These are phyloP conservation scores for Peronospora farinosa DNA, from an alignment of 352 stramenopile species.

Conservation along the genomic window DNA sequence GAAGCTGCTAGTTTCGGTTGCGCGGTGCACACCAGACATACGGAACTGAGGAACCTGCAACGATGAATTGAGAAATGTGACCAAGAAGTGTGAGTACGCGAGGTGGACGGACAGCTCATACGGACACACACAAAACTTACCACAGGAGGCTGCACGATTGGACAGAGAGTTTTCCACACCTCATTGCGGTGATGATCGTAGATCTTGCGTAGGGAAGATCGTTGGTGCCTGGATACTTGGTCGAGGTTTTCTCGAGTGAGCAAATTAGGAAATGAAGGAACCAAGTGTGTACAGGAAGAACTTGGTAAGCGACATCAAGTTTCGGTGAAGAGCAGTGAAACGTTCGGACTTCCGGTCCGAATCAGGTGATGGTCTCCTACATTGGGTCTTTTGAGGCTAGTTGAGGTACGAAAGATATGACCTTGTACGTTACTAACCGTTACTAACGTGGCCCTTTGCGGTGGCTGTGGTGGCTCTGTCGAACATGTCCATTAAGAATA, in stretches of 20 bases:
- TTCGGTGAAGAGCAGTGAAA: neutral
- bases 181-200: conserved; percentile 8
- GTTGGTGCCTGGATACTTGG: neutral
- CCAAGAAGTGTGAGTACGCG: neutral
- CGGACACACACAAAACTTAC: conserved; percentile 2
- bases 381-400: conserved; percentile 1
- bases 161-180: conserved; percentile 14
- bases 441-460: conserved; percentile 8
- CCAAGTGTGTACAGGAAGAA: neutral
- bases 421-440: conserved; percentile 1
- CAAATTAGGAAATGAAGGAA: conserved; percentile 6
- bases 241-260: conserved; percentile 1
- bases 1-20: conserved; percentile 2
- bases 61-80: neutral
- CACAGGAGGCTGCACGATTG: conserved; percentile 20
- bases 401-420: neutral
- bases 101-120: neutral
- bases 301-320: neutral
- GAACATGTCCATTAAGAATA: neutral
- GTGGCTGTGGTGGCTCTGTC: neutral
- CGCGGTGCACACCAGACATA: conserved; percentile 10
- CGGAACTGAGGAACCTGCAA: conserved; percentile 19
- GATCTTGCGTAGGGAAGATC: neutral
- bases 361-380: neutral
- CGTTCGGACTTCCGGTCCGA: neutral